These are phyloP conservation scores for Fusarium bactridioides DNA, from an alignment of 2,329 filamentous ascomycete genomes.

Conservation along the genomic window DNA sequence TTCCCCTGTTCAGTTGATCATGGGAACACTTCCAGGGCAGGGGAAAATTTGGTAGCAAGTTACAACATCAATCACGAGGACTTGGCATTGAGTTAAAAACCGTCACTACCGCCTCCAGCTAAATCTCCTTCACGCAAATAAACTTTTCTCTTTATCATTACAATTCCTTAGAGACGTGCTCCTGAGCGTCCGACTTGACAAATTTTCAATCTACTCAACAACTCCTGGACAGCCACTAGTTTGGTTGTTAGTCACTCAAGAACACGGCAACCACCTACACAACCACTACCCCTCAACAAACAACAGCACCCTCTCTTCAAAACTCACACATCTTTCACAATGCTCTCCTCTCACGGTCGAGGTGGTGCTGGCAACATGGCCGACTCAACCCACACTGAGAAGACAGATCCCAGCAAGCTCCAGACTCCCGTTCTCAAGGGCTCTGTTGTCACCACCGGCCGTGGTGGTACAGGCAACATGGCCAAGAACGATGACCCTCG, in stretches of 20 bases:
- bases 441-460: conserved; percentile 86
- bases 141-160: not conserved
- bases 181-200: not conserved
- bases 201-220: not conserved
- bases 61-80: conserved; percentile 34
- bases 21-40: conserved; percentile 28
- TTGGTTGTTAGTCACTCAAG: not conserved
- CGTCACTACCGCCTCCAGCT: conserved; percentile 7
- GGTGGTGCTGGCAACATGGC: conserved; percentile 82
- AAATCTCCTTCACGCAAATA: not conserved
- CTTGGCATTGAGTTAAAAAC: conserved; percentile 36
- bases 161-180: not conserved
- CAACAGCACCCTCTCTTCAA: not conserved
- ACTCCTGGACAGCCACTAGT: not conserved
- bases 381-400: conserved; percentile 59
- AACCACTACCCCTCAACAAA: not conserved
- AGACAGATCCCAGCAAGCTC: conserved; percentile 69
- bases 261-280: not conserved
- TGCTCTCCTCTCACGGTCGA: conserved; percentile 73
- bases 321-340: conserved; percentile 35
- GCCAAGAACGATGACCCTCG: conserved; percentile 73
- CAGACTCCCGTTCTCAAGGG: conserved; percentile 85
- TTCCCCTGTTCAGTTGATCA: conserved; percentile 31
- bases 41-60: conserved; percentile 21
- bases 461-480: conserved; percentile 91